Evolutionary conservation across 129 eudicot species (phyloP).

Genomic region (Smallanthus sonchifolius): DNA sequence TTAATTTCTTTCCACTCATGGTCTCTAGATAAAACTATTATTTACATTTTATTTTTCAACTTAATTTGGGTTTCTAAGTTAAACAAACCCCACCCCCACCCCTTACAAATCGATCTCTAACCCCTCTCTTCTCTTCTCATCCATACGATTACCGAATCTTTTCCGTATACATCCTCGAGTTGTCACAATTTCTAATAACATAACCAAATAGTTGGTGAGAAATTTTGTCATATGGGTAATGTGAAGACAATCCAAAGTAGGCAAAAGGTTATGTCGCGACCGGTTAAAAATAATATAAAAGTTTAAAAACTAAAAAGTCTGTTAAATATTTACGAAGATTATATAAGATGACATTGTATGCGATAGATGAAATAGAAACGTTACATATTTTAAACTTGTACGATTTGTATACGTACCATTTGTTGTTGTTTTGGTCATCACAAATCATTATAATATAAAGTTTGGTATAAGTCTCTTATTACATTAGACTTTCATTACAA

Average conservation of each 20-base stretch:
- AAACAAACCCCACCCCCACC: too few relatives aligned
- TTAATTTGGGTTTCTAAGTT: too few relatives aligned
- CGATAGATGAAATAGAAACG: neutral
- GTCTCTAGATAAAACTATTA: too few relatives aligned
- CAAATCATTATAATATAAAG: neutral
- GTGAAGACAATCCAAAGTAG: neutral
- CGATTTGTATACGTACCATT: neutral
- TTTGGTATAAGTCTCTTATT: neutral
- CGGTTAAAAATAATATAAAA: neutral
- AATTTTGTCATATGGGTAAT: neutral
- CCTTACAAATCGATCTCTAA: too few relatives aligned
- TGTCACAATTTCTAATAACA: too few relatives aligned
- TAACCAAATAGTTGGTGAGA: neutral
- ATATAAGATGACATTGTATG: neutral
- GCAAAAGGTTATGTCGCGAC: neutral
- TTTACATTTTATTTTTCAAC: too few relatives aligned
- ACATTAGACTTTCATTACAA: conserved; percentile 1
- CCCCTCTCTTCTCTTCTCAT: too few relatives aligned
- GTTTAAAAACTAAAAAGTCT: neutral
- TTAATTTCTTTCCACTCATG: too few relatives aligned
- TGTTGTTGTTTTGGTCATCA: neutral
- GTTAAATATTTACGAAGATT: neutral
- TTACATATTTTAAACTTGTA: neutral
- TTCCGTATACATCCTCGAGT: too few relatives aligned
- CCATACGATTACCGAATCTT: too few relatives aligned